A percentile compares a stretch with the other conserved stretches of the same genome.
phyloP scores from a whole-genome alignment of 345 rosid genomes.

The Zanthoxylum bungeanum region DNA sequence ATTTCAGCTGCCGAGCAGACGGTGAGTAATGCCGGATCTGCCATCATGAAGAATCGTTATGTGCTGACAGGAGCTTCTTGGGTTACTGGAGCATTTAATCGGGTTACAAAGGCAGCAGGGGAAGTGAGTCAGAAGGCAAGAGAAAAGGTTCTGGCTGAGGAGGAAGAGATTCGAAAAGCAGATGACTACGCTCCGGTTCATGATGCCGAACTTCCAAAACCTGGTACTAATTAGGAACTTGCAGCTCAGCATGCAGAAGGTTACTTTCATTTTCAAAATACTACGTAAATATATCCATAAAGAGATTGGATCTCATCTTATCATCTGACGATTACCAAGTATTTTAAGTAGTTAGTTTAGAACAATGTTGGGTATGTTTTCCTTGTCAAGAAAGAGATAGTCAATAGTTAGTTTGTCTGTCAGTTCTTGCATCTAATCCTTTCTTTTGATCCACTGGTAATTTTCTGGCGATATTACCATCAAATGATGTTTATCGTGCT shows the following conservation, averaged over 20 bases:
- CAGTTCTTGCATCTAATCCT: neutral
- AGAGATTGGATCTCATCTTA: neutral
- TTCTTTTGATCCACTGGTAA: neutral
- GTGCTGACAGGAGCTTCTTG: conserved; percentile 73
- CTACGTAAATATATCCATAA: conserved; percentile 13
- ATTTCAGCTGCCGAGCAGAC: conserved; percentile 84
- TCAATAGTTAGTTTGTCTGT: too few species aligned
- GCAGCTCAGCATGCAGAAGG: conserved; percentile 2
- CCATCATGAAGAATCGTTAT: conserved; percentile 82
- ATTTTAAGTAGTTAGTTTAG: conserved; percentile 3
- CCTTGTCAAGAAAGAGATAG: conserved; percentile 1
- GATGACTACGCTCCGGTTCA: conserved; percentile 48
- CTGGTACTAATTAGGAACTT: conserved; percentile 3
- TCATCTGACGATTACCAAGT: neutral
- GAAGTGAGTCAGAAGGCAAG: conserved; percentile 84
- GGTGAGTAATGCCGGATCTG: conserved; percentile 73
- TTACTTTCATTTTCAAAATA: conserved; percentile 3
- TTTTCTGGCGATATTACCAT: neutral
- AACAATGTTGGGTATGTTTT: conserved; percentile 4
- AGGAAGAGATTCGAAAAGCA: conserved; percentile 26
- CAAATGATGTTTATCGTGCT: neutral
- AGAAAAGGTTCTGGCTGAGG: conserved; percentile 76
- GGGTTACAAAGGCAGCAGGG: conserved; percentile 82
- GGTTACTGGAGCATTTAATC: conserved; percentile 79
- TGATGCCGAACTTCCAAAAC: conserved; percentile 24